A percentile compares a stretch with the other conserved stretches of the same genome.
Conservation (phyloP, 805 yeast genomes). For the Wickerhamomyces strasburgensis region DNA sequence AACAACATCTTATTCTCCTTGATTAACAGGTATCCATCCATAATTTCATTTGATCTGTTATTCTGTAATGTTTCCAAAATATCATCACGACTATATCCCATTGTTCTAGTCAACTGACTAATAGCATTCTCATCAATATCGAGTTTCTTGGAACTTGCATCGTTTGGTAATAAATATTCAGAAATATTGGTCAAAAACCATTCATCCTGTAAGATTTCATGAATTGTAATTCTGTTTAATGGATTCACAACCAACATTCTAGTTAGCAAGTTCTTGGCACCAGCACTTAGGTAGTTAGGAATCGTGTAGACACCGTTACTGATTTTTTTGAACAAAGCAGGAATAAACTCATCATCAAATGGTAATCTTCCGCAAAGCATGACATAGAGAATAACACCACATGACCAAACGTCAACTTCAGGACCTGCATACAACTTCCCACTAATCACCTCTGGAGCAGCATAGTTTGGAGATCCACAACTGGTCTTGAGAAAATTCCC, state of each 20-base stretch:
- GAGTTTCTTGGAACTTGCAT: constrained; percentile 27
- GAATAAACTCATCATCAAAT: constrained; percentile 93
- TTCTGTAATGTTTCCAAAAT: constrained; percentile 65
- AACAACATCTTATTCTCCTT: constrained; percentile 71
- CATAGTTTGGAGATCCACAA: constrained; percentile 96
- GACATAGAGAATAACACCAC: constrained; percentile 91
- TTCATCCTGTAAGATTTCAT: constrained; percentile 87
- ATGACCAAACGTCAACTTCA: constrained; percentile 67
- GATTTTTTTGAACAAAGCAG: constrained; percentile 88
- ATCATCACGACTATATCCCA: constrained; percentile 88
- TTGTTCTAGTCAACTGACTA: constrained; percentile 65
- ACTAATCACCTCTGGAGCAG: constrained; percentile 95
- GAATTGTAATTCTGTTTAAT: constrained; percentile 85
- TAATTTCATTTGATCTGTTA: constrained; percentile 63
- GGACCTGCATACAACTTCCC: constrained; percentile 97
- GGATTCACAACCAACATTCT: constrained; percentile 95
- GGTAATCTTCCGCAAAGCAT: constrained; percentile 96
- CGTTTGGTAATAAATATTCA: constrained; percentile 63
- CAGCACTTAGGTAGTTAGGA: constrained; percentile 80
- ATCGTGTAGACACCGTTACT: constrained; percentile 88
- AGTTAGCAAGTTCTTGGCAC: constrained; percentile 77
- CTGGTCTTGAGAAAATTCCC: constrained; percentile 92
- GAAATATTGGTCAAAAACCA: constrained; percentile 86
- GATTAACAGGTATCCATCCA: constrained; percentile 81
- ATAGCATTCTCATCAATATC: constrained; percentile 70